These are phyloP conservation scores for Conringia planisiliqua DNA, from an alignment of 345 rosid genomes.

Conservation along the genomic window DNA sequence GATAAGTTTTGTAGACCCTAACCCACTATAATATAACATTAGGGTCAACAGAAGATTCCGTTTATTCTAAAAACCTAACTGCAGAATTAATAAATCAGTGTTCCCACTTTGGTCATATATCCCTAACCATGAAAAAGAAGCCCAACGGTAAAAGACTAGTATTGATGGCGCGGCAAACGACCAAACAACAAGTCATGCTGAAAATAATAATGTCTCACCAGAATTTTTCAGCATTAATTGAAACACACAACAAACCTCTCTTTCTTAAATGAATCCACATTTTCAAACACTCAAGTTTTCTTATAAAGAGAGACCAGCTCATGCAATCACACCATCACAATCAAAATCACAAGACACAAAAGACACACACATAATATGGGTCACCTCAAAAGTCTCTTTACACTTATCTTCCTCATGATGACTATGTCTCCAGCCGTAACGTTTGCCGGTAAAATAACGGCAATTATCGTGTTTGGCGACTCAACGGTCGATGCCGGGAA, in stretches of 20 bases:
- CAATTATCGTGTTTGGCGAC: slow-evolving; percentile 58
- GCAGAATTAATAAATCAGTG: background rate
- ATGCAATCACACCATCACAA: slow-evolving; percentile 14
- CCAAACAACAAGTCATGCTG: slow-evolving; percentile 28
- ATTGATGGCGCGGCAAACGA: slow-evolving; percentile 36
- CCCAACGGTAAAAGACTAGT: slow-evolving; percentile 29
- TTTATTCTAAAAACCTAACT: background rate
- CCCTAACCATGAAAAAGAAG: background rate
- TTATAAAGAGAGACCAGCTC: slow-evolving; percentile 19
- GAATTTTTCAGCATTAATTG: slow-evolving; percentile 33
- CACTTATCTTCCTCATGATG: slow-evolving; percentile 9
- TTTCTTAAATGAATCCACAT: slow-evolving; percentile 34
- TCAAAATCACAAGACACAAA: slow-evolving; percentile 6
- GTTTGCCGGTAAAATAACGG: slow-evolving; percentile 40
- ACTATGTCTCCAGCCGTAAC: background rate
- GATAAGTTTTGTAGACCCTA: background rate
- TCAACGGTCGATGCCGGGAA: slow-evolving; percentile 59
- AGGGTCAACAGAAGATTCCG: background rate
- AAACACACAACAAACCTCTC: slow-evolving; percentile 36
- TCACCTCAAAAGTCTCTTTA: slow-evolving; percentile 18
- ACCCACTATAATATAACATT: background rate
- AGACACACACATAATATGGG: background rate
- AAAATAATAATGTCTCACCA: slow-evolving; percentile 32
- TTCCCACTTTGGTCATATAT: background rate
- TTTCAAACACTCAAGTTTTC: slow-evolving; percentile 18